Conservation (phyloP, 345 rosid species). For the Noccaea caerulescens region DNA sequence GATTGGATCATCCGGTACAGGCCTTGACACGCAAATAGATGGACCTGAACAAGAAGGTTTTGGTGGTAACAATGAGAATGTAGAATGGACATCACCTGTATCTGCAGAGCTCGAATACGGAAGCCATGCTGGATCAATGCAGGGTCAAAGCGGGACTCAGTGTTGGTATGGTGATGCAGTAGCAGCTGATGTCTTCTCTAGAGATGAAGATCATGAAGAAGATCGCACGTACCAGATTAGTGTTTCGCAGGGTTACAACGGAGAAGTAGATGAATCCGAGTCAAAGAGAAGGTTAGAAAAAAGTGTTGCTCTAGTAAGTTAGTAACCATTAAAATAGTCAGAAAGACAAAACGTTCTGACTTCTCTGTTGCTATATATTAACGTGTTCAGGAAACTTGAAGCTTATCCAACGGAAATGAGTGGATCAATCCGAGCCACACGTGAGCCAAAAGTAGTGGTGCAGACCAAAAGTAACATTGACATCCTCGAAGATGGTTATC, state of each 20-base stretch:
- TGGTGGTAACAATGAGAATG: slow-evolving; percentile 40
- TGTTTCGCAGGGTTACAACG: slow-evolving; percentile 52
- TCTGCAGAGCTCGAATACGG: slow-evolving; percentile 54
- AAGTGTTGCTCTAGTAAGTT: background rate
- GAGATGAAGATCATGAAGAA: slow-evolving; percentile 65
- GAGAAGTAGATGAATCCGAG: slow-evolving; percentile 76
- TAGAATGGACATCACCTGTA: slow-evolving; percentile 72
- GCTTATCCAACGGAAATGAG: slow-evolving; percentile 65
- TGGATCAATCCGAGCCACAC: slow-evolving; percentile 81
- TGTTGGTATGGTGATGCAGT: slow-evolving; percentile 67
- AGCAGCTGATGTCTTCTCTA: slow-evolving; percentile 44
- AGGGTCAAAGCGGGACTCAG: slow-evolving; percentile 52
- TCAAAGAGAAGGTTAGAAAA: slow-evolving; percentile 76
- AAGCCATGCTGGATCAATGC: slow-evolving; percentile 49
- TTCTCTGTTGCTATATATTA: background rate
- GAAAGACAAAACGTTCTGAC: slow-evolving; percentile 9
- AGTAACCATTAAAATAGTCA: slow-evolving; percentile 1
- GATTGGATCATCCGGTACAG: slow-evolving; percentile 54
- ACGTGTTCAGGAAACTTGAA: slow-evolving; percentile 70
- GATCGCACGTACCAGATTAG: slow-evolving; percentile 65
- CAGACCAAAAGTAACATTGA: slow-evolving; percentile 76
- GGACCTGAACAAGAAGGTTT: slow-evolving; percentile 51
- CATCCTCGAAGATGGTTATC: slow-evolving; percentile 82
- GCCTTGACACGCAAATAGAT: slow-evolving; percentile 57
- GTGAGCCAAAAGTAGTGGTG: slow-evolving; percentile 64